Percentiles rank a stretch among this genome's conserved stretches.
phyloP scores from a whole-genome alignment of 345 rosid genomes.

The Passiflora organensis region DNA sequence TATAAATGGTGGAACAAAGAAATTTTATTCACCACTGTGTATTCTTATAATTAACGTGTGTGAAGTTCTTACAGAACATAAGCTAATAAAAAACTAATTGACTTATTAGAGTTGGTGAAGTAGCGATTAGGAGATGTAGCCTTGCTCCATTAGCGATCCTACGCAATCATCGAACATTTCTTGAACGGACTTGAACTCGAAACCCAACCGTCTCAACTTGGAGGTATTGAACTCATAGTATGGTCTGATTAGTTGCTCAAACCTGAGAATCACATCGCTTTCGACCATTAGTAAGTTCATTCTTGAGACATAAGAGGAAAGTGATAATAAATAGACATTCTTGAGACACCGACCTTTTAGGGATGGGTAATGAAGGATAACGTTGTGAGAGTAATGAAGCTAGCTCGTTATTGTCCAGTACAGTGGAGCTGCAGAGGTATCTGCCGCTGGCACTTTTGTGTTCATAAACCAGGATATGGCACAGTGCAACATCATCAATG shows the following conservation, averaged over 20 bases:
- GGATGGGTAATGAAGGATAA: constrained; percentile 58
- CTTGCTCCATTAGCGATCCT: constrained; percentile 51
- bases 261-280: constrained; percentile 31
- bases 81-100: no score
- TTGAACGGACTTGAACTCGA: constrained; percentile 56
- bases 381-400: constrained; percentile 46
- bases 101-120: no score
- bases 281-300: no score
- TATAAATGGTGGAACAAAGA: no score
- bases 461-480: constrained; percentile 71
- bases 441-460: constrained; percentile 46
- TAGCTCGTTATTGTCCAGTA: constrained; percentile 50
- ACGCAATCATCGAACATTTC: constrained; percentile 75
- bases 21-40: no score
- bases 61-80: no score
- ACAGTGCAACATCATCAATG: constrained; percentile 78
- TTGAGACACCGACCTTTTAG: constrained; percentile 29
- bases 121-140: no score
- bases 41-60: no score
- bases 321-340: not conserved
- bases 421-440: constrained; percentile 61
- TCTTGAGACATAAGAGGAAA: not conserved
- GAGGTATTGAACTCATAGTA: constrained; percentile 55
- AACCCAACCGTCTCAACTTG: constrained; percentile 54
- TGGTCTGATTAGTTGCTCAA: constrained; percentile 49